Evolutionary conservation across 495 filamentous ascomycete species (phyloP), one percentile per base, ranked within the genome.

Genomic region (Terfezia boudieri): DNA sequence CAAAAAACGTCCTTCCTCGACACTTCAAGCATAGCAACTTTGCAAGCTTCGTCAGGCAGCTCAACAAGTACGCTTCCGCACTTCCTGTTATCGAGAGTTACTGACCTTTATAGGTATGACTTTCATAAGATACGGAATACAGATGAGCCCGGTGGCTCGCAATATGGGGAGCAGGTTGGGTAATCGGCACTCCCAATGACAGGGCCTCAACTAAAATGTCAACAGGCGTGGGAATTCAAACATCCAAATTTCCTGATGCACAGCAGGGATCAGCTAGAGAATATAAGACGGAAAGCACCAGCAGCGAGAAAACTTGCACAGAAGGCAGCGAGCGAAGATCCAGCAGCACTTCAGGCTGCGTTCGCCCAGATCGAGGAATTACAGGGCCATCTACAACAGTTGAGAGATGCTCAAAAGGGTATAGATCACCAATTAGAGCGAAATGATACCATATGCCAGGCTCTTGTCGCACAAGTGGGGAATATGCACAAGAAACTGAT

Each of bases 11-110:
- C 60, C 75, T 98, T 17, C 92, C 90, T 0, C 94, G 94, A 65
- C 90, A 99, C 66, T 96, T 96, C 74, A 99, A 96, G 70, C 89
- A 96, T 69, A 93, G 86, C 77, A 99, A 99, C 66, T 96, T 99
- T 67, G 90, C 92, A 46, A 94, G 86, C 71, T 99, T 99, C 61
- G 90, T 99, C 48, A 83, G 90, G 60, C 90, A 99, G 67, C 71
- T 99, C 51, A 99, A 99, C 72, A 99, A 99, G 66, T 99, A 94
- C 68, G 58, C 4, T 20, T 46, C 8, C 1, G 8, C 17, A 46
- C 41, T 2, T 46, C 8, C 14, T 5, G 14, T 5, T 46, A 20
- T 5, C 2, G 12, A 46, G 1, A 20, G 8, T 14, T 20, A 46
- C 41, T 46, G 41, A 46, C 41, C 12, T 14, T 46, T 6, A 23